Evolutionary conservation across 2,329 filamentous ascomycete species (phyloP).

Genomic region (Tympanopsis confertula): DNA sequence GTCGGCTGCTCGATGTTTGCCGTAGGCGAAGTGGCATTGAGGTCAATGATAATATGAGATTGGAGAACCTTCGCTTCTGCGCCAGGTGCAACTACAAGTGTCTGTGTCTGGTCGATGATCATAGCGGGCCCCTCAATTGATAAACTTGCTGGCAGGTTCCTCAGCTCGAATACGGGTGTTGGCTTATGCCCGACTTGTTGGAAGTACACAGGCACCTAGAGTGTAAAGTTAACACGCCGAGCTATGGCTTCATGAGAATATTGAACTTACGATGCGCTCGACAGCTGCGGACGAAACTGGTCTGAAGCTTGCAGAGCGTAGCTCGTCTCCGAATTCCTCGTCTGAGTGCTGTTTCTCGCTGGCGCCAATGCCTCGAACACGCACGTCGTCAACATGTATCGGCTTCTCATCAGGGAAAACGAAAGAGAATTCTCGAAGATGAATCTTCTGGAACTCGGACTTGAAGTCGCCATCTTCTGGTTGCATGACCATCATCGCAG

Average conservation of each 20-base stretch:
- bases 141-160: background rate
- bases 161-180: constrained; percentile 7
- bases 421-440: constrained; percentile 29
- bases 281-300: too few species aligned
- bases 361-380: constrained; percentile 21
- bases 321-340: constrained; percentile 10
- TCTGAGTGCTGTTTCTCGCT: constrained; percentile 4
- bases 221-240: constrained; percentile 28
- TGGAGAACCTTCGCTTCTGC: constrained; percentile 21
- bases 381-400: constrained; percentile 28
- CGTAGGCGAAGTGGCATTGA: too few species aligned
- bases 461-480: constrained; percentile 17
- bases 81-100: constrained; percentile 25
- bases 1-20: too few species aligned
- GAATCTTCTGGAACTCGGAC: constrained; percentile 18
- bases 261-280: constrained; percentile 4
- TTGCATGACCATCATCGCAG: constrained; percentile 25
- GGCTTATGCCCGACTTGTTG: constrained; percentile 20
- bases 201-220: constrained; percentile 49
- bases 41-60: constrained; percentile 24
- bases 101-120: constrained; percentile 25
- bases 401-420: constrained; percentile 32
- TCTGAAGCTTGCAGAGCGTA: constrained; percentile 5
- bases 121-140: constrained; percentile 2
- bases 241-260: constrained; percentile 7